Evolutionary conservation across 2,329 filamentous ascomycete species (phyloP).

Genomic region (Colletotrichum spinosum): DNA sequence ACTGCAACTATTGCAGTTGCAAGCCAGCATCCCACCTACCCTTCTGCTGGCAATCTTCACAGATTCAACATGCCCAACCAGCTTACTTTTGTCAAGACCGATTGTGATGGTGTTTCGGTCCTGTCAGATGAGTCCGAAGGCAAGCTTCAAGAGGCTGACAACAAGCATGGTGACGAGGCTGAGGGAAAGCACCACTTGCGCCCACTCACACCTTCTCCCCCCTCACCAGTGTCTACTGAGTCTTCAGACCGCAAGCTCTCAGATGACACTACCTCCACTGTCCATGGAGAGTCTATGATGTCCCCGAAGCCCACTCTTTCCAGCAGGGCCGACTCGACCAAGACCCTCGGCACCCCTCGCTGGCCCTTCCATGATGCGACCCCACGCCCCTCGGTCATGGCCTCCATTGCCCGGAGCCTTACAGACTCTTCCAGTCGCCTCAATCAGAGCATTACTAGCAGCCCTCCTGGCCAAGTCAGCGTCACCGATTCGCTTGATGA

Average conservation of each 20-base stretch:
- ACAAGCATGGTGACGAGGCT: too few species aligned
- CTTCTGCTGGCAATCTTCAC: constrained; percentile 17
- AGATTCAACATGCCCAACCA: constrained; percentile 20
- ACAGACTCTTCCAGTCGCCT: neutral
- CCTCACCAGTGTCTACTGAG: constrained; percentile 22
- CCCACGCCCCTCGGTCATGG: constrained; percentile 21
- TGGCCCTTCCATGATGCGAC: constrained; percentile 35
- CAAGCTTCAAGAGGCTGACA: too few species aligned
- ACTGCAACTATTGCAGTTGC: constrained; percentile 21
- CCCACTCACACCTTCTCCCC: constrained; percentile 16
- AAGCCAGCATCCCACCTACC: constrained; percentile 8
- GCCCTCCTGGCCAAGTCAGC: constrained; percentile 15
- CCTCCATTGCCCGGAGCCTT: constrained; percentile 18
- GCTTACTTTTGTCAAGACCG: neutral
- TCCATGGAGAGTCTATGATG: constrained; percentile 29
- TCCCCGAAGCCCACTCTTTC: constrained; percentile 11
- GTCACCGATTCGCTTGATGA: constrained; percentile 30
- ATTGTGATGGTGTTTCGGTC: constrained; percentile 2
- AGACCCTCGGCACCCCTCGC: constrained; percentile 2
- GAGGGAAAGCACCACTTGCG: neutral
- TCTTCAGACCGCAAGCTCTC: constrained; percentile 13
- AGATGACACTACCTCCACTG: constrained; percentile 19
- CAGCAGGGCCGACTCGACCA: neutral
- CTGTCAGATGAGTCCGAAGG: neutral
- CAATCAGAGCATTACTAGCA: neutral